phyloP scores from a whole-genome alignment of 192 early-diverging fungal genomes.

The Podila minutissima region DNA sequence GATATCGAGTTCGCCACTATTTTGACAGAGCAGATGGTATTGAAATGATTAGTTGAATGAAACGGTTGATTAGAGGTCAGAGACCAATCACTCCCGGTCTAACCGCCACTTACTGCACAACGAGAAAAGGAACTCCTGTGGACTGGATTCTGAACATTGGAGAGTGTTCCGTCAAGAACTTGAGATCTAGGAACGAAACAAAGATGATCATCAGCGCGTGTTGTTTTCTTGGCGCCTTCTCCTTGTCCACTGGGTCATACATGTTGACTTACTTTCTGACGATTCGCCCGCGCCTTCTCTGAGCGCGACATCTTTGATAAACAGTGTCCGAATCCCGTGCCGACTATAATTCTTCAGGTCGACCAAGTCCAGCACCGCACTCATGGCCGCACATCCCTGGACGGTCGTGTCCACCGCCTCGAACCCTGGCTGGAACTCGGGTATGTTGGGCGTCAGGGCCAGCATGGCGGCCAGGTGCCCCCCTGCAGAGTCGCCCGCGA shows the following conservation, averaged over 20 bases:
- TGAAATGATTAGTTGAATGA: neutral
- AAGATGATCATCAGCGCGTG: neutral
- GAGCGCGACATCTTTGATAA: slow-evolving; percentile 53
- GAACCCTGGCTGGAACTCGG: slow-evolving; percentile 63
- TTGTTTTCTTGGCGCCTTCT: no score
- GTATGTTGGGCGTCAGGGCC: slow-evolving; percentile 60
- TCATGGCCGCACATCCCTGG: slow-evolving; percentile 61
- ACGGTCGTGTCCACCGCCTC: slow-evolving; percentile 67
- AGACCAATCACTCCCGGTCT: no score
- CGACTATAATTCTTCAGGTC: slow-evolving; percentile 52
- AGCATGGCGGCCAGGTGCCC: slow-evolving; percentile 66
- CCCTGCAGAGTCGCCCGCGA: slow-evolving; percentile 61
- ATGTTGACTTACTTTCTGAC: slow-evolving; percentile 25
- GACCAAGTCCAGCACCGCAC: slow-evolving; percentile 58
- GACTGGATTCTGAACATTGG: slow-evolving; percentile 32
- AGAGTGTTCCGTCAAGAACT: slow-evolving; percentile 46
- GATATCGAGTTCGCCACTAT: slow-evolving; percentile 52
- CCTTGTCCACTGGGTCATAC: no score
- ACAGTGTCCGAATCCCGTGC: slow-evolving; percentile 49
- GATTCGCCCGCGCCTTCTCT: slow-evolving; percentile 32
- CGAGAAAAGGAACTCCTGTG: slow-evolving; percentile 39
- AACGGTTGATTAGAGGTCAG: no score
- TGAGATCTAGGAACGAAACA: slow-evolving; percentile 19
- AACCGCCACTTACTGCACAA: slow-evolving; percentile 47
- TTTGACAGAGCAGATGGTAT: no score